Evolutionary conservation across 495 filamentous ascomycete genomes (phyloP).

Genomic region (Rhizodiscina lignyota): DNA sequence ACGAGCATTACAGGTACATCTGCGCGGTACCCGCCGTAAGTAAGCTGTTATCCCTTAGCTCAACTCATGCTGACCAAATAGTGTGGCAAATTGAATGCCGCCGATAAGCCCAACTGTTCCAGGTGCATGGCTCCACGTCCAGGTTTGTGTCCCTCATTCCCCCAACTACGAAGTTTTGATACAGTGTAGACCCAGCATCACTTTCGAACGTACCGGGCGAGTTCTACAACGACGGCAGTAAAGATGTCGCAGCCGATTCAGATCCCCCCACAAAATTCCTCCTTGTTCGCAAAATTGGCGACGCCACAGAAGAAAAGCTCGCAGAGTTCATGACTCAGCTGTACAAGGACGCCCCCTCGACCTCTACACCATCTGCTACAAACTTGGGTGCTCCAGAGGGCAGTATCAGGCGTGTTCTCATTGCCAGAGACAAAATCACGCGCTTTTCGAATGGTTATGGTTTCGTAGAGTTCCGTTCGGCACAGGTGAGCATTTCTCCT

Average conservation of each 20-base stretch:
- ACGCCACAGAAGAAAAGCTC: conserved; percentile 65
- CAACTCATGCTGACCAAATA: background rate
- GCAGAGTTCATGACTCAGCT: too few species aligned
- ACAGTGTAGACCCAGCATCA: too few species aligned
- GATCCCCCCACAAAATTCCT: too few species aligned
- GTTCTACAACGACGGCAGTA: conserved; percentile 64
- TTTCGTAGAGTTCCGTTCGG: conserved; percentile 66
- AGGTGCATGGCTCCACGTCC: too few species aligned
- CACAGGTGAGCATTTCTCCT: background rate
- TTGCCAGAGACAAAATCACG: conserved; percentile 57
- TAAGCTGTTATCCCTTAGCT: too few species aligned
- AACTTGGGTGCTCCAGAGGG: conserved; percentile 62
- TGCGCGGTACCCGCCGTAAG: too few species aligned
- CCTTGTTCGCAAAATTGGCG: too few species aligned
- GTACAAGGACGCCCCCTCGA: too few species aligned
- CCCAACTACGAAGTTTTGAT: too few species aligned
- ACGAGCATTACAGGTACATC: too few species aligned
- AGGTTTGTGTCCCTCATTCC: too few species aligned
- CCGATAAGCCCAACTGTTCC: background rate
- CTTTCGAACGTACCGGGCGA: too few species aligned
- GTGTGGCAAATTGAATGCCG: background rate
- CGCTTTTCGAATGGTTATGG: conserved; percentile 77
- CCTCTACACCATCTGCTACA: conserved; percentile 56
- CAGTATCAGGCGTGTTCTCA: conserved; percentile 58
- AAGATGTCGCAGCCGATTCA: conserved; percentile 67